Conservation (phyloP, 805 yeast genomes). For the Metschnikowia arizonensis region DNA sequence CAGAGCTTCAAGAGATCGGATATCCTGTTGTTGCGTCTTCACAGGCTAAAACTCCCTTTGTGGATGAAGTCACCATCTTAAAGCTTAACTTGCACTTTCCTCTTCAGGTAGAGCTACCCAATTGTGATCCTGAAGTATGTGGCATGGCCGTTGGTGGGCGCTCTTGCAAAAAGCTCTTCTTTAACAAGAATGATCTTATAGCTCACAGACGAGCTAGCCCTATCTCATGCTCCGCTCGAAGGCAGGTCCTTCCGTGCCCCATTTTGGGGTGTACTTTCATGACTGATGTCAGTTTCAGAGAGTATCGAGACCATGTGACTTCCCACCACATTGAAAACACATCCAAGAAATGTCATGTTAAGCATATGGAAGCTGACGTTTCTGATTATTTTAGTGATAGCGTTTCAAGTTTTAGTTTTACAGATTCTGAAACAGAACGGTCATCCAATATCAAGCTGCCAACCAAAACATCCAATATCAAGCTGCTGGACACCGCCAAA, state of each 20-base stretch:
- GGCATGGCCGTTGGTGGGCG: neutral
- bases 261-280: constrained; percentile 38
- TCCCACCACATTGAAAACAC: constrained; percentile 1
- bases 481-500: neutral
- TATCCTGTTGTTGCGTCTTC: constrained; percentile 12
- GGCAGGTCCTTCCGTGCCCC: constrained; percentile 36
- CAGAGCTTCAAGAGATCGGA: constrained; percentile 15
- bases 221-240: constrained; percentile 26
- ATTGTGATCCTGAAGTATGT: constrained; percentile 8
- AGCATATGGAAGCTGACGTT: constrained; percentile 1
- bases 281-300: constrained; percentile 26
- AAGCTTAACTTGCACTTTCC: constrained; percentile 18
- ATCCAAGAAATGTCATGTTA: neutral
- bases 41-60: neutral
- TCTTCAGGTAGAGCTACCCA: constrained; percentile 9
- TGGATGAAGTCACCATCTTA: constrained; percentile 12
- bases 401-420: constrained; percentile 8
- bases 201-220: constrained; percentile 13
- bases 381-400: constrained; percentile 12
- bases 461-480: neutral
- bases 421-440: constrained; percentile 5
- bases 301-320: constrained; percentile 10
- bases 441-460: neutral
- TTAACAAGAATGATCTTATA: constrained; percentile 22
- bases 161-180: constrained; percentile 11